phyloP scores from a whole-genome alignment of 83 land plant genomes.

The Picea mariana region DNA sequence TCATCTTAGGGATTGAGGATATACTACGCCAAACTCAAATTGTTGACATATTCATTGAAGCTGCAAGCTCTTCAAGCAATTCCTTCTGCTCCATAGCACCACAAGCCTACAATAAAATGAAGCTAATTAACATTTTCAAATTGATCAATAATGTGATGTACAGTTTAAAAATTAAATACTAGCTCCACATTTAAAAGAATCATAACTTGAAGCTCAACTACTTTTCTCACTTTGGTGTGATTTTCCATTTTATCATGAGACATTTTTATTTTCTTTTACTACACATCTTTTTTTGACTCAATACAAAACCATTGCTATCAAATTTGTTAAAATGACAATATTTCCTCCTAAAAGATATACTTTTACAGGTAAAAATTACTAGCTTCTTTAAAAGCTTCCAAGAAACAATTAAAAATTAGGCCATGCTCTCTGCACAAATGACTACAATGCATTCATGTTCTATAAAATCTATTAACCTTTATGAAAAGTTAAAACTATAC shows the following conservation, averaged over 20 bases:
- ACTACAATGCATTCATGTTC: too few relatives aligned
- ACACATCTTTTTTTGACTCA: not conserved
- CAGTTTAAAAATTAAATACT: not conserved
- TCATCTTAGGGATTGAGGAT: too few relatives aligned
- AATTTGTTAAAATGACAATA: too few relatives aligned
- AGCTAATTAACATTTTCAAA: not conserved
- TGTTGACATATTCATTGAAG: constrained; percentile 30
- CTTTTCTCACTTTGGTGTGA: not conserved
- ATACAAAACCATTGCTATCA: too few relatives aligned
- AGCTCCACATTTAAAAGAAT: not conserved
- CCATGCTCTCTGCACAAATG: too few relatives aligned
- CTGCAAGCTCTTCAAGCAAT: constrained; percentile 62
- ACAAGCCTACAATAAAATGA: constrained; percentile 62
- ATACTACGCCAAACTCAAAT: not conserved
- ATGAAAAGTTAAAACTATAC: too few relatives aligned
- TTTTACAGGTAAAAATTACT: too few relatives aligned
- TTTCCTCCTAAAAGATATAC: too few relatives aligned
- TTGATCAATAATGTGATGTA: not conserved
- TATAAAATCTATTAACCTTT: too few relatives aligned
- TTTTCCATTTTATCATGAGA: not conserved
- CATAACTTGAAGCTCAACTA: not conserved
- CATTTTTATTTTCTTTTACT: not conserved
- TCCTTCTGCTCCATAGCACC: constrained; percentile 94
- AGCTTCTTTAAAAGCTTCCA: too few relatives aligned
- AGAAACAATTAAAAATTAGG: too few relatives aligned